A percentile compares a stretch with the other conserved stretches of the same genome.
Conservation (phyloP, 2,329 filamentous ascomycete genomes). For the Spiromastix sp. region DNA sequence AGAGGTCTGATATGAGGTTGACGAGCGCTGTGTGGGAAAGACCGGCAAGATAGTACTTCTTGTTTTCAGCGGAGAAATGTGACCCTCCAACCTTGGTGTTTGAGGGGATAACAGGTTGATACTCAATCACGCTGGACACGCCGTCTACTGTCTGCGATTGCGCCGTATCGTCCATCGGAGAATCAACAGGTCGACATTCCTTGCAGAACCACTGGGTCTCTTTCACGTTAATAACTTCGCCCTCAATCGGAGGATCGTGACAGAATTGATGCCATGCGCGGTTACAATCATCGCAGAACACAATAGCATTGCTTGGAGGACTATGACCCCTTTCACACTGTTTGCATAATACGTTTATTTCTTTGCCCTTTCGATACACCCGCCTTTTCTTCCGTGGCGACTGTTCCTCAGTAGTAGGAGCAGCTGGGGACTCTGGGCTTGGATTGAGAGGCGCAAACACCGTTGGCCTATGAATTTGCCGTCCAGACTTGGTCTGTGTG, state of each 20-base stretch:
- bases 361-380: slow-evolving; percentile 34
- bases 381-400: slow-evolving; percentile 50
- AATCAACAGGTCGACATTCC: slow-evolving; percentile 39
- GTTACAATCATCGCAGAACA: slow-evolving; percentile 78
- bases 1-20: slow-evolving; percentile 52
- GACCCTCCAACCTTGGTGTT: slow-evolving; percentile 19
- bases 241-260: slow-evolving; percentile 64
- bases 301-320: slow-evolving; percentile 65
- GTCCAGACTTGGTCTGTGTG: slow-evolving; percentile 65
- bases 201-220: slow-evolving; percentile 63
- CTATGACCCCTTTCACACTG: slow-evolving; percentile 63
- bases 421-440: slow-evolving; percentile 10
- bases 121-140: slow-evolving; percentile 18
- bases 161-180: neutral
- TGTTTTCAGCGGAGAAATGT: slow-evolving; percentile 35
- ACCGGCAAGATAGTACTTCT: slow-evolving; percentile 51
- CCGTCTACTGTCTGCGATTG: neutral
- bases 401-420: slow-evolving; percentile 15
- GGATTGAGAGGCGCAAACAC: slow-evolving; percentile 41
- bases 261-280: slow-evolving; percentile 72
- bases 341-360: slow-evolving; percentile 49
- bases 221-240: slow-evolving; percentile 55
- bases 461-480: slow-evolving; percentile 55
- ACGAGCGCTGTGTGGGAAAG: slow-evolving; percentile 54
- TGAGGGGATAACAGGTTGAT: slow-evolving; percentile 12